These are phyloP conservation scores for Monosporascus ibericus DNA, from an alignment of 2,329 filamentous ascomycete species.

Conservation along the genomic window DNA sequence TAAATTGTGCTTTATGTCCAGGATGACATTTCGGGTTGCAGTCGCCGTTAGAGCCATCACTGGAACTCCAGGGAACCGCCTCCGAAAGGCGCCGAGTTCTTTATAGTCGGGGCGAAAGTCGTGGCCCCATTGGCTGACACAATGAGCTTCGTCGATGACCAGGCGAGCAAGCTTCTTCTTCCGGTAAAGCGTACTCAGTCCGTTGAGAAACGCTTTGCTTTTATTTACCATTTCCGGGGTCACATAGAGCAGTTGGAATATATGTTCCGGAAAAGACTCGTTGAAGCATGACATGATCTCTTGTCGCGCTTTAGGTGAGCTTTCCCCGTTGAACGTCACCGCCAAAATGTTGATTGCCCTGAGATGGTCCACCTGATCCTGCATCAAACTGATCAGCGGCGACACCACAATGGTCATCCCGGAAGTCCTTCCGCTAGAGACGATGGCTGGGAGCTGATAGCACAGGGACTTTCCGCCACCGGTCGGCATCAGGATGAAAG, in stretches of 20 bases:
- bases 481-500: slow-evolving; percentile 96
- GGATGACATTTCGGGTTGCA: slow-evolving; percentile 85
- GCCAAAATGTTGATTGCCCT: slow-evolving; percentile 70
- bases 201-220: slow-evolving; percentile 61
- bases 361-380: slow-evolving; percentile 88
- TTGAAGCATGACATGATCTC: slow-evolving; percentile 61
- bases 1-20: slow-evolving; percentile 89
- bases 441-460: slow-evolving; percentile 87
- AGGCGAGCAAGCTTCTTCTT: slow-evolving; percentile 75
- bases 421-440: slow-evolving; percentile 71
- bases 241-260: slow-evolving; percentile 84
- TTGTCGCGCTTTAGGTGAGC: slow-evolving; percentile 53
- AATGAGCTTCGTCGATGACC: slow-evolving; percentile 98
- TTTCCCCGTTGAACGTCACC: slow-evolving; percentile 74
- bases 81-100: slow-evolving; percentile 67
- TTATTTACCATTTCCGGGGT: slow-evolving; percentile 96
- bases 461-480: slow-evolving; percentile 95
- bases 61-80: slow-evolving; percentile 70
- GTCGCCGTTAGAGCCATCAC: slow-evolving; percentile 95
- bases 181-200: slow-evolving; percentile 61
- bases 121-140: slow-evolving; percentile 98
- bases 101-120: slow-evolving; percentile 98
- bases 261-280: slow-evolving; percentile 61
- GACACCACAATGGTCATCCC: slow-evolving; percentile 95
- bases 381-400: slow-evolving; percentile 90